phyloP scores from a whole-genome alignment of 495 filamentous ascomycete genomes.

The Talaromyces thailandensis region DNA sequence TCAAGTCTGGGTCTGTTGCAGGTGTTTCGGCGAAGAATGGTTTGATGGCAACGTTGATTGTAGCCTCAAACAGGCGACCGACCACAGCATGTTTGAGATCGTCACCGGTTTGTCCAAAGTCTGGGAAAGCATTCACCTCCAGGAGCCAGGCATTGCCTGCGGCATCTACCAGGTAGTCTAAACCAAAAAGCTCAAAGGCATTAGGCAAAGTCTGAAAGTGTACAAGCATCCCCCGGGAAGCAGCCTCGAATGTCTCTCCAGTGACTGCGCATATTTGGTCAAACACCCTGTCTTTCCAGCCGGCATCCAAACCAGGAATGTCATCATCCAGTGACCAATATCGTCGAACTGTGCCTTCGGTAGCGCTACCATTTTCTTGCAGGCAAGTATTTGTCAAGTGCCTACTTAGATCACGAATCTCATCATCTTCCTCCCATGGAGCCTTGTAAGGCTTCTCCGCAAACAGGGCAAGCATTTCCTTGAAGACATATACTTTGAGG shows the following conservation, averaged over 20 bases:
- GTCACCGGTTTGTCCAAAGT: constrained; percentile 84
- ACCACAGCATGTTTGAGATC: constrained; percentile 57
- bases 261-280: constrained; percentile 65
- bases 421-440: constrained; percentile 37
- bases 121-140: constrained; percentile 95
- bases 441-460: constrained; percentile 57
- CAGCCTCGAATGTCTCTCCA: constrained; percentile 73
- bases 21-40: constrained; percentile 45
- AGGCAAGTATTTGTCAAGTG: constrained; percentile 95
- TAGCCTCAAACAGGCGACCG: constrained; percentile 63
- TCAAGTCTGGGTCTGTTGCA: constrained; percentile 32
- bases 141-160: constrained; percentile 58
- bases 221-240: constrained; percentile 67
- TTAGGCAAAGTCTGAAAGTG: constrained; percentile 88
- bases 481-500: constrained; percentile 78
- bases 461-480: constrained; percentile 86
- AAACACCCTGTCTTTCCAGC: constrained; percentile 55
- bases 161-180: constrained; percentile 81
- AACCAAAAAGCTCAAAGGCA: constrained; percentile 83
- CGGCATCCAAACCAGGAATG: constrained; percentile 15
- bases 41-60: constrained; percentile 55
- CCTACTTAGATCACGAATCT: constrained; percentile 45
- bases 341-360: constrained; percentile 51
- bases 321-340: constrained; percentile 58
- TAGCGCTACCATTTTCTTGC: constrained; percentile 48